Percentiles rank a stretch among this genome's conserved stretches.
phyloP scores from a whole-genome alignment of 2,329 filamentous ascomycete genomes.

The Coleophoma eucalyptorum region DNA sequence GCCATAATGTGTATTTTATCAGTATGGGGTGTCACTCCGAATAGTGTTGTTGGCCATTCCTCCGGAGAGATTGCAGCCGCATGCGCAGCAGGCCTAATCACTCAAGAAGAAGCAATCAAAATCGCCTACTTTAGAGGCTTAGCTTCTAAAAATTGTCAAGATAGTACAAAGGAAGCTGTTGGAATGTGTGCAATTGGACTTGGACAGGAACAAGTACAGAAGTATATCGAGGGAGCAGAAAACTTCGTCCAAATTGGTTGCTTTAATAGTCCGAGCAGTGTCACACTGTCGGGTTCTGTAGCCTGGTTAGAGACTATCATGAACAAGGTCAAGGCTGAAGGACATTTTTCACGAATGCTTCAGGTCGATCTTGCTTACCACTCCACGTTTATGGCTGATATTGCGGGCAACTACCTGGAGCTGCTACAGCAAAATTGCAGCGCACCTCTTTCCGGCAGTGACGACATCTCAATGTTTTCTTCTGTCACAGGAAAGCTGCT shows the following conservation, averaged over 20 bases:
- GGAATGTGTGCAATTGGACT: conserved; percentile 43
- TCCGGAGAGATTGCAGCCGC: conserved; percentile 30
- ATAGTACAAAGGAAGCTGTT: conserved; percentile 24
- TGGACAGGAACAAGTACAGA: conserved; percentile 13
- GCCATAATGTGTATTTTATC: conserved; percentile 14
- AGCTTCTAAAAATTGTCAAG: background rate
- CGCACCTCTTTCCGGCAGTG: background rate
- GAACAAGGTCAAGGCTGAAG: conserved; percentile 20
- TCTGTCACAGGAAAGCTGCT: background rate
- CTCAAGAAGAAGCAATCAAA: conserved; percentile 1
- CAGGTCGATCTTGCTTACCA: conserved; percentile 36
- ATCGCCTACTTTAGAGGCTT: conserved; percentile 9
- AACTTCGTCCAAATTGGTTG: conserved; percentile 23
- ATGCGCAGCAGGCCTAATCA: conserved; percentile 21
- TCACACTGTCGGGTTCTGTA: conserved; percentile 32
- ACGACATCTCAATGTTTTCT: background rate
- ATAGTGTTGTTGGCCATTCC: conserved; percentile 20
- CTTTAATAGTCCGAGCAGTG: conserved; percentile 30
- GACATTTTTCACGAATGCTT: conserved; percentile 27
- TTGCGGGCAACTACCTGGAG: conserved; percentile 4
- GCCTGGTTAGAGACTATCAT: conserved; percentile 6
- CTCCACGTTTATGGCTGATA: conserved; percentile 32
- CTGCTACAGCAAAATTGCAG: background rate
- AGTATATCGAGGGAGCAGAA: conserved; percentile 13
- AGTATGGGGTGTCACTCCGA: conserved; percentile 8